Evolutionary conservation across 345 rosid species (phyloP), one percentile per base, ranked within the genome.

Genomic region (Eucalyptus cloeziana): DNA sequence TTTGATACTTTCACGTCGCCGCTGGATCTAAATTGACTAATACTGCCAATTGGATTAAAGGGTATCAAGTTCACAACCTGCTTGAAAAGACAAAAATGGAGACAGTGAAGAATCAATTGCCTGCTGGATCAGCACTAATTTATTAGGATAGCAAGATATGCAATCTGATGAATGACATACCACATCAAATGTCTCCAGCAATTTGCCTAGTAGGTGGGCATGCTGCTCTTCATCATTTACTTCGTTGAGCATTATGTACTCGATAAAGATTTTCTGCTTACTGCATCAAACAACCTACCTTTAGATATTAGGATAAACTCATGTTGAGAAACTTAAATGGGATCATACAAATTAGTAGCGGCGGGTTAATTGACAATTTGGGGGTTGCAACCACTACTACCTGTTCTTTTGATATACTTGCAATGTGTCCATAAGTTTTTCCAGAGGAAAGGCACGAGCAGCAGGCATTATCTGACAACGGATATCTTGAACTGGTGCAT

Each of bases 381-480:
- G 88, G 56, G 86, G 79, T 52, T 30, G 60, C 47, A 47, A 67
- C 10, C 27, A 58, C 86, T 76, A 67, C 86, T 87, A 96, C 99
- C 98, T 96, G 88, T 92, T 94, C 88, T 90, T 94, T 90, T 98
- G 99, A 93, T 97, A 97, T 79, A 89, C 71, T 86, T 94, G 93
- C 88, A 98, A 92, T 51, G 98, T 49, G 91, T 93, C 92, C 97
- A 98, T 97, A 31, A 98, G 99, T 91, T 96, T 98, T 90, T 92
- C 96, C 91, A 98, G 92, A 91, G 98, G 97, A 93, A 97, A 98
- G 91, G 99, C 99, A 90, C 98, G 94, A 87, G 99, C 99, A 44
- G 99, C 96, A 56, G 99, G 99, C 99, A 98, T 98, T 91, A 98
- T 98, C 91, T 96, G 96, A 88, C 98, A 98, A 86, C 98, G 97